Base-by-base conservation (phyloP, 352 stramenopile genomes). In the Globisporangium radiosum region DNA sequence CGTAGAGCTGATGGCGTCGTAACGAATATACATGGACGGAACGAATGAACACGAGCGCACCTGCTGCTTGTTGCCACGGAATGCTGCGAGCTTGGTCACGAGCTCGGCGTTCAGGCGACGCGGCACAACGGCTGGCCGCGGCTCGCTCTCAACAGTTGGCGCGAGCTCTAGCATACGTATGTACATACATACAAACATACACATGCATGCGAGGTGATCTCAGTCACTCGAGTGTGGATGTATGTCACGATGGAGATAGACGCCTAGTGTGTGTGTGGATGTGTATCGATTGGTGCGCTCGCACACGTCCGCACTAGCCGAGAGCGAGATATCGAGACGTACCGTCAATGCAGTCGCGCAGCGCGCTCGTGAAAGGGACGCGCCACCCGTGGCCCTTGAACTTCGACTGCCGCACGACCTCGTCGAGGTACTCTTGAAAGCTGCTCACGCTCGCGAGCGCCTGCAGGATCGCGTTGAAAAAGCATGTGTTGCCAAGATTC, bases 401-500 rank as follows among this genome's bases (percentile, higher is more conserved):
- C 19, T 56, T 49, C 13, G 69, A 68, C 49, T 69, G 53, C 37
- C 72, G 69, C 49, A 85, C 69, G 60, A 94, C 73, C 53, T 88
- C 76, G 40, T 71, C 56, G 2, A 94, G 69, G 61, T 88, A 93
- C 53, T 81, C 68, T 49, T 81, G 72, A 56, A 94, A 87, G 63
- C 75, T 82, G 19, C 69, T 57, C n/a, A 88, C 74, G 11, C 80
- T 76, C 8, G 87, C 85, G 38, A 96, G 69, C 54, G 83, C 81
- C 65, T 96, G 87, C 54, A 95, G 71, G 54, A 96, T 91, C 38
- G 85, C 87, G 62, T 96, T 96, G 72, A 96, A 92, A 64, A 92
- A 96, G 71, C 87, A 96, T 52, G 87, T 93, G 64, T 96, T 96
- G 65, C 87, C 85, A n/a, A 96, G 69, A 62, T 96, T 96, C 65